phyloP scores from a whole-genome alignment of 495 filamentous ascomycete species.

The Aspergillus bridgeri region DNA sequence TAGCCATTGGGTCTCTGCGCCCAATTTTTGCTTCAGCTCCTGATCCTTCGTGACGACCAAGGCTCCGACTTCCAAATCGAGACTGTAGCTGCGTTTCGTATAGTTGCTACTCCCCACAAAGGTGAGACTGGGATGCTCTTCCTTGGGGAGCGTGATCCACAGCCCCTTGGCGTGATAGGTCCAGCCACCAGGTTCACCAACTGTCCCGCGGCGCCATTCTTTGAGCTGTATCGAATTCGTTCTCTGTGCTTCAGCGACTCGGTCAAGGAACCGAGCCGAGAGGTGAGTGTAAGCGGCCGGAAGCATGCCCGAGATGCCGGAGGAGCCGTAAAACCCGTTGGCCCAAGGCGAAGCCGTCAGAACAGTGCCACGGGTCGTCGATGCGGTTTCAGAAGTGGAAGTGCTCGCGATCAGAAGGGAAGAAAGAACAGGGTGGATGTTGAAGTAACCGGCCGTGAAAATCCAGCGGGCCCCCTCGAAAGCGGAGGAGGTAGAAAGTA shows the following conservation, averaged over 20 bases:
- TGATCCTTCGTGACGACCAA: constrained; percentile 79
- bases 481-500: constrained; percentile 52
- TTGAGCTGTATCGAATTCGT: constrained; percentile 68
- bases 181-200: constrained; percentile 80
- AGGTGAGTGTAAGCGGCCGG: constrained; percentile 90
- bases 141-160: constrained; percentile 74
- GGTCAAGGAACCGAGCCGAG: constrained; percentile 73
- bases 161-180: constrained; percentile 98
- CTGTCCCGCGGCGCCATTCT: constrained; percentile 84
- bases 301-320: constrained; percentile 83
- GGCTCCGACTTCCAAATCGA: constrained; percentile 86
- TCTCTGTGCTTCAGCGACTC: constrained; percentile 55
- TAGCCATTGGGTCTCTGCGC: constrained; percentile 75
- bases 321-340: constrained; percentile 92
- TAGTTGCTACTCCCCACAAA: constrained; percentile 93
- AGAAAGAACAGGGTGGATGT: constrained; percentile 80
- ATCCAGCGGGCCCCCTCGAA: constrained; percentile 75
- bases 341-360: constrained; percentile 92
- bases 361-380: constrained; percentile 65
- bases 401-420: constrained; percentile 67
- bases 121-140: constrained; percentile 64
- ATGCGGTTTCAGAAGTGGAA: constrained; percentile 28
- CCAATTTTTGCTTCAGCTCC: constrained; percentile 65
- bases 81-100: constrained; percentile 84
- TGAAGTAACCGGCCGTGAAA: constrained; percentile 98